Evolutionary conservation across 179 eudicot species (phyloP).

Genomic region (Vitellaria paradoxa): DNA sequence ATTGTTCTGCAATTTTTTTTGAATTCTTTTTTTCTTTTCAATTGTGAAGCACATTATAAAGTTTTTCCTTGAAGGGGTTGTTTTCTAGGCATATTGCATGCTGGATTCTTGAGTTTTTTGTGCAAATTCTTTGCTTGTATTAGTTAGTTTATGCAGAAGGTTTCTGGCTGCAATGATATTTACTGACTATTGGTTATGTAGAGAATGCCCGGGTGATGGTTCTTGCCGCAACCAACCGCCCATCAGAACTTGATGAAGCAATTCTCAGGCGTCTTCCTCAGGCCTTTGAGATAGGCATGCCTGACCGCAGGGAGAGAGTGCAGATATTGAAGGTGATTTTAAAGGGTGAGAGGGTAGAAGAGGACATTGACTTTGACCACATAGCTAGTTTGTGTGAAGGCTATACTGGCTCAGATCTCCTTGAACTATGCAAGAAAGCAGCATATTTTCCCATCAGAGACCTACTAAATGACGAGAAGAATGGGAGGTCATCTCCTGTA

Average conservation of each 20-base stretch:
- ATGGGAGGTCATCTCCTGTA: conserved; percentile 56
- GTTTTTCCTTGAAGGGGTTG: neutral
- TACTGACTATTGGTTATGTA: conserved; percentile 20
- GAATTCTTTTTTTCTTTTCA: neutral
- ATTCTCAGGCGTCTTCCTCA: conserved; percentile 91
- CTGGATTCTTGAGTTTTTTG: neutral
- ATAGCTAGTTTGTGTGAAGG: conserved; percentile 83
- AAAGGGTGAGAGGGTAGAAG: conserved; percentile 75
- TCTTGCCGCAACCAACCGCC: conserved; percentile 96
- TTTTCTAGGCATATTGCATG: neutral
- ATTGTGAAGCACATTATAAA: neutral
- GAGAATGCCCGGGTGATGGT: conserved; percentile 96
- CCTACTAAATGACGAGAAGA: conserved; percentile 77
- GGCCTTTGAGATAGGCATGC: conserved; percentile 89
- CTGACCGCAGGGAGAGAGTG: conserved; percentile 64
- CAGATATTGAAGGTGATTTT: conserved; percentile 70
- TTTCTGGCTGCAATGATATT: neutral
- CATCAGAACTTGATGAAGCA: conserved; percentile 96
- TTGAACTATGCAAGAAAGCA: conserved; percentile 89
- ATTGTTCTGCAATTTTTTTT: neutral
- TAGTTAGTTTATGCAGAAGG: too few species aligned
- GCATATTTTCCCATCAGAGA: conserved; percentile 91
- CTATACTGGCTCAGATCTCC: conserved; percentile 85
- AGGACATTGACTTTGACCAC: conserved; percentile 55
- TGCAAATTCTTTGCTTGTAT: too few species aligned